phyloP scores from a whole-genome alignment of 2,329 filamentous ascomycete species.

The Sporothrix luriei region DNA sequence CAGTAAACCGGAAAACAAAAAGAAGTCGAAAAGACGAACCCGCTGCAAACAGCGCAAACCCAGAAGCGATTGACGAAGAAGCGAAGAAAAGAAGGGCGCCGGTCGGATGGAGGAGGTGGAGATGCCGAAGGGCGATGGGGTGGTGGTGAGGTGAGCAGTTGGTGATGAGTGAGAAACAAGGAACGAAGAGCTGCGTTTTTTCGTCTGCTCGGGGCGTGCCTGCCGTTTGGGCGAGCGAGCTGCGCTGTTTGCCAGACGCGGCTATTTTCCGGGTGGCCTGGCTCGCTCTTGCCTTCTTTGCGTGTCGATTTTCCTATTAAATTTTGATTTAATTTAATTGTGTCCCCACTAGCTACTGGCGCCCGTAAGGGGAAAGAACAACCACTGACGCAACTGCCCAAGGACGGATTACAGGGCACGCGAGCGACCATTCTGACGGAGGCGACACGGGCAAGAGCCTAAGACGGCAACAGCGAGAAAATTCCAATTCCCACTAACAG shows the following conservation, averaged over 20 bases:
- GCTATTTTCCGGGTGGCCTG: constrained; percentile 35
- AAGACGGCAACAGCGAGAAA: constrained; percentile 4
- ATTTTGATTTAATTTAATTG: constrained; percentile 24
- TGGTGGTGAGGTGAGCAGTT: not conserved
- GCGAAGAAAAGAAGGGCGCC: constrained; percentile 11
- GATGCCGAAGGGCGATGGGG: constrained; percentile 9
- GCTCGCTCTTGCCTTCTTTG: constrained; percentile 20
- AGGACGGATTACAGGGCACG: constrained; percentile 14
- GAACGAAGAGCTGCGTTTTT: constrained; percentile 25
- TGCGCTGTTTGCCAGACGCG: no score
- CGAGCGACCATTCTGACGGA: not conserved
- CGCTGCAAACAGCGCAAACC: not conserved
- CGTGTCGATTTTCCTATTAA: constrained; percentile 22
- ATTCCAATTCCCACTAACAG: constrained; percentile 19
- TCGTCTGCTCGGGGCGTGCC: constrained; percentile 22
- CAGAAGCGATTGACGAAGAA: constrained; percentile 20
- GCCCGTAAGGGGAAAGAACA: not conserved
- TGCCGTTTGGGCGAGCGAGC: constrained; percentile 28
- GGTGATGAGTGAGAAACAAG: constrained; percentile 22
- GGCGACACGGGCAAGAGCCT: not conserved
- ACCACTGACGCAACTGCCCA: constrained; percentile 18
- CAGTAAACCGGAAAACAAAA: not conserved
- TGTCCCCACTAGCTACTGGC: not conserved
- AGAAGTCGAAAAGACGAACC: not conserved
- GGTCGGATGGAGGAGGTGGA: not conserved